A percentile compares a stretch with the other conserved stretches of the same genome.
Conservation (phyloP, 805 yeast species). For the Sporopachydermia lactativora region DNA sequence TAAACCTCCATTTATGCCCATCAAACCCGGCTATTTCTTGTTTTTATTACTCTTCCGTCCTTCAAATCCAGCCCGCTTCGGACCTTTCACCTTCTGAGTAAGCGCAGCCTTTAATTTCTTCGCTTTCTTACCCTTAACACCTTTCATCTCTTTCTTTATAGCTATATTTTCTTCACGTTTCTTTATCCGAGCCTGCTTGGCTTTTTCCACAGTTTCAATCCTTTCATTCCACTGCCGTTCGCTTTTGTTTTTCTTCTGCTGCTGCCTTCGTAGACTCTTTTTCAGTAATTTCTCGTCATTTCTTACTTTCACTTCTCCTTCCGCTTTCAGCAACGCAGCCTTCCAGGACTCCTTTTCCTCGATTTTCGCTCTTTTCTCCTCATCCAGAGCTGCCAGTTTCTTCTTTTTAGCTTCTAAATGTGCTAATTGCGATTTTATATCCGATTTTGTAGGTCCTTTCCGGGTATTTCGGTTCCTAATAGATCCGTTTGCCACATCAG, state of each 20-base stretch:
- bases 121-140: conserved; percentile 62
- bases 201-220: conserved; percentile 62
- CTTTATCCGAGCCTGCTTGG: conserved; percentile 60
- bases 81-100: conserved; percentile 9
- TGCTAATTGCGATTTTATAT: conserved; percentile 67
- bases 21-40: conserved; percentile 14
- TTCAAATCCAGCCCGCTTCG: conserved; percentile 79
- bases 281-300: conserved; percentile 83
- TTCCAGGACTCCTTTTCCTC: conserved; percentile 77
- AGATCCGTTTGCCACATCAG: conserved; percentile 55
- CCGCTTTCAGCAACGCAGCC: conserved; percentile 69
- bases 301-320: conserved; percentile 67
- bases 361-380: conserved; percentile 38
- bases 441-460: conserved; percentile 27
- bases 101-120: conserved; percentile 35
- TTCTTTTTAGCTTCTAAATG: conserved; percentile 62
- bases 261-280: conserved; percentile 75
- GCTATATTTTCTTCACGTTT: conserved; percentile 87
- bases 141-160: conserved; percentile 75
- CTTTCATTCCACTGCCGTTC: conserved; percentile 91
- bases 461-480: conserved; percentile 66
- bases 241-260: conserved; percentile 69
- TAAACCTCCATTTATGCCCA: too few relatives aligned
- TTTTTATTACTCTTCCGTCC: conserved; percentile 34
- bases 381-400: conserved; percentile 45